Percentiles rank a stretch among this genome's conserved stretches.
phyloP scores from a whole-genome alignment of 495 filamentous ascomycete species.

The Chaetomium cochliodes region DNA sequence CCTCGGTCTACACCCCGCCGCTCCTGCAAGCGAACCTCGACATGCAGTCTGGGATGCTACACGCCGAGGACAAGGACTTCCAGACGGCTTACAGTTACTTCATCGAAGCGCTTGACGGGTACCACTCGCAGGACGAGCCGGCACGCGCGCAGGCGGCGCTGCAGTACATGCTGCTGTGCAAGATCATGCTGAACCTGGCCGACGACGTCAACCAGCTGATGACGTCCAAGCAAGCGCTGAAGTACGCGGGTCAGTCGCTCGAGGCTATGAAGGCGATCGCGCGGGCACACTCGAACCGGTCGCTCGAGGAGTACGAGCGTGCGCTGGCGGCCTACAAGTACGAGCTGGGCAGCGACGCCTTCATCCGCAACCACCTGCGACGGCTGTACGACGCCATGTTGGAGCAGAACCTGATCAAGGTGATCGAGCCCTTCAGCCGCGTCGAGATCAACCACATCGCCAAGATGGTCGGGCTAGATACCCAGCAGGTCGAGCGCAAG shows the following conservation, averaged over 20 bases:
- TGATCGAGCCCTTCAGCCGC: slow-evolving; percentile 95
- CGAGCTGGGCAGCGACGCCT: slow-evolving; percentile 87
- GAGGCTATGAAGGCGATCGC: slow-evolving; percentile 99
- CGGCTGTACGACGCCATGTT: slow-evolving; percentile 96
- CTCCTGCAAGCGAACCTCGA: slow-evolving; percentile 93
- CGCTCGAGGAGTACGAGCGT: slow-evolving; percentile 92
- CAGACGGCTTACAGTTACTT: slow-evolving; percentile 98
- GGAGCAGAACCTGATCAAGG: slow-evolving; percentile 98
- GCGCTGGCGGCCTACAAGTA: slow-evolving; percentile 84
- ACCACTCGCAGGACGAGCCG: slow-evolving; percentile 85
- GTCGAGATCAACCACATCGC: slow-evolving; percentile 97
- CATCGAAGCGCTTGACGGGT: slow-evolving; percentile 96
- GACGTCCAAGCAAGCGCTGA: slow-evolving; percentile 89
- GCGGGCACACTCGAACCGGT: slow-evolving; percentile 88
- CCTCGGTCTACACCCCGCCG: slow-evolving; percentile 94
- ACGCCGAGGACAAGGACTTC: slow-evolving; percentile 98
- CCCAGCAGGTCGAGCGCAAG: slow-evolving; percentile 95
- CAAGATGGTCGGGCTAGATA: slow-evolving; percentile 94
- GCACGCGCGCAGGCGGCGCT: slow-evolving; percentile 83
- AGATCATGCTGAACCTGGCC: slow-evolving; percentile 96
- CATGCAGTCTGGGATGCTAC: slow-evolving; percentile 98
- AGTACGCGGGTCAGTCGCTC: slow-evolving; percentile 89
- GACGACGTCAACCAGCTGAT: slow-evolving; percentile 94
- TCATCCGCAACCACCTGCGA: slow-evolving; percentile 92
- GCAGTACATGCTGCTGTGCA: slow-evolving; percentile 99